Percentiles rank a stretch among this genome's conserved stretches.
phyloP scores from a whole-genome alignment of 2,329 filamentous ascomycete genomes.

The Dichotomopilus funicola region DNA sequence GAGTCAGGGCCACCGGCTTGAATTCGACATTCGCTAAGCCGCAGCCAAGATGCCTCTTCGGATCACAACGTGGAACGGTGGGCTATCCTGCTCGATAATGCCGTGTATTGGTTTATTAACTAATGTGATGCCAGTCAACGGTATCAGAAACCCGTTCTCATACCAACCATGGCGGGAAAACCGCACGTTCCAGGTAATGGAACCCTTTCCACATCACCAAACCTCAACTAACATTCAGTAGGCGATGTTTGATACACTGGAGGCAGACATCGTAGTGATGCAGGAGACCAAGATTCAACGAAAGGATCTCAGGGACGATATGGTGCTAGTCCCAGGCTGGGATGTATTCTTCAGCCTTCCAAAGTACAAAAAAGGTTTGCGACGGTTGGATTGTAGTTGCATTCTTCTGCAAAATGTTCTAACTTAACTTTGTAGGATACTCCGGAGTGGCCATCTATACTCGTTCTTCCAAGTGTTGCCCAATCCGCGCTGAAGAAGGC shows the following conservation, averaged over 20 bases:
- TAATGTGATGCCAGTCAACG: conserved; percentile 55
- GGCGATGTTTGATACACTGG: conserved; percentile 91
- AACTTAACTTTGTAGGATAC: conserved; percentile 56
- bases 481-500: conserved; percentile 90
- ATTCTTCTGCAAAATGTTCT: neutral
- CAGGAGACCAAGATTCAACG: conserved; percentile 95
- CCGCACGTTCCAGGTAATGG: conserved; percentile 57
- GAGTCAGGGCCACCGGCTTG: too few relatives aligned
- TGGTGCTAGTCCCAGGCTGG: conserved; percentile 92
- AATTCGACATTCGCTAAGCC: too few relatives aligned
- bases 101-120: neutral
- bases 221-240: conserved; percentile 27
- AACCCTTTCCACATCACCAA: neutral
- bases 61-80: conserved; percentile 84
- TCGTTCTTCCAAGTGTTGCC: conserved; percentile 74
- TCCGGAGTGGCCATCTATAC: conserved; percentile 95
- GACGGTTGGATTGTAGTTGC: neutral
- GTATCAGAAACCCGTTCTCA: conserved; percentile 77
- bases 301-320: conserved; percentile 87
- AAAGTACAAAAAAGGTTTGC: conserved; percentile 79
- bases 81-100: conserved; percentile 20
- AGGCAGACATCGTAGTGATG: conserved; percentile 88
- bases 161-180: conserved; percentile 76
- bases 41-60: conserved; percentile 57
- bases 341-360: conserved; percentile 94